Percentiles rank a stretch among this genome's conserved stretches.
Conservation (phyloP, 1,139 yeast genomes). For the Suhomyces taliae region DNA sequence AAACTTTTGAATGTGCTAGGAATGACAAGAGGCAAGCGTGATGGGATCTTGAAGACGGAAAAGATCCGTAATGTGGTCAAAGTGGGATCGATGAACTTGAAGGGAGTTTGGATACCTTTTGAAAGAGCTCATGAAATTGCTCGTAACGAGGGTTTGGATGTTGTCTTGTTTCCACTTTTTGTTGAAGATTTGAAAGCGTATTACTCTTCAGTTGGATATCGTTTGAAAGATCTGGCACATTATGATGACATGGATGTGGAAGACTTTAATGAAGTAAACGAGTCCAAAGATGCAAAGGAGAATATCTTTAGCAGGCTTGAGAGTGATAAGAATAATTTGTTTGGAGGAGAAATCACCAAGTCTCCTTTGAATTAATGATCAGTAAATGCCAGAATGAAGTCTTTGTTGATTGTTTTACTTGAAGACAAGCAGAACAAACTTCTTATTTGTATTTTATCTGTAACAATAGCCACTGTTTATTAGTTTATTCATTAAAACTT, state of each 20-base stretch:
- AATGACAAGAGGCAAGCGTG: constrained; percentile 58
- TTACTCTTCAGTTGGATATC: constrained; percentile 30
- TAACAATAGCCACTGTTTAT: no score
- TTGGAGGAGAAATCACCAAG: not conserved
- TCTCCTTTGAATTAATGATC: not conserved
- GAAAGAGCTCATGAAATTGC: constrained; percentile 55
- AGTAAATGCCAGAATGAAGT: not conserved
- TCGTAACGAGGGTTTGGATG: constrained; percentile 45
- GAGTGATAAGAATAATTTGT: not conserved
- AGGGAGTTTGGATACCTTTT: constrained; percentile 60
- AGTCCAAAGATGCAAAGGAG: not conserved
- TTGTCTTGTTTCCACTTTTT: constrained; percentile 46
- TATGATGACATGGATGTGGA: not conserved
- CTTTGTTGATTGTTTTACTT: not conserved
- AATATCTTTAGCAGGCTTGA: not conserved
- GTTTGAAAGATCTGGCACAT: constrained; percentile 14
- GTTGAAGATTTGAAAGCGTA: constrained; percentile 41
- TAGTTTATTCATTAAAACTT: no score
- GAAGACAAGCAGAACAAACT: no score
- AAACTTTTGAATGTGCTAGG: constrained; percentile 56
- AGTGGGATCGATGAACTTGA: constrained; percentile 54
- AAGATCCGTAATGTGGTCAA: constrained; percentile 46
- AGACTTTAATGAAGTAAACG: not conserved
- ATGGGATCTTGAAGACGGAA: constrained; percentile 54
- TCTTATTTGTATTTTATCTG: no score